Conservation (phyloP, 1,284 basidiomycete species). For the Austropuccinia psidii region DNA sequence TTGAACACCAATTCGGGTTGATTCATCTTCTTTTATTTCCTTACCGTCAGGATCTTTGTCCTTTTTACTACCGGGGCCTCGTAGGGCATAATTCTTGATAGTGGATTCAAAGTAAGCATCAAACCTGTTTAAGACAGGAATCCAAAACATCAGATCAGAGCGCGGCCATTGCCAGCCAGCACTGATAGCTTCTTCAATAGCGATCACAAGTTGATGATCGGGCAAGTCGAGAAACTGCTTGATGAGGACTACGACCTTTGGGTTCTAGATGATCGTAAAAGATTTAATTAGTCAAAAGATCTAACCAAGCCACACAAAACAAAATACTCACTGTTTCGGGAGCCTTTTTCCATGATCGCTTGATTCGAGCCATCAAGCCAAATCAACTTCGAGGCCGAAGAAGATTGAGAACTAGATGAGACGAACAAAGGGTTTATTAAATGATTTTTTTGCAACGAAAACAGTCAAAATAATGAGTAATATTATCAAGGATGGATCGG, state of each 20-base stretch:
- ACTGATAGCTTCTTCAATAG: conserved; percentile 12
- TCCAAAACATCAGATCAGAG: conserved; percentile 95
- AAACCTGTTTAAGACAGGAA: conserved; percentile 88
- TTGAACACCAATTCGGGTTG: conserved; percentile 52
- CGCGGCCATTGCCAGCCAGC: conserved; percentile 80
- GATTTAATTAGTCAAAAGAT: not conserved
- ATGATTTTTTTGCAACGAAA: too few species aligned
- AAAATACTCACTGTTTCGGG: conserved; percentile 22
- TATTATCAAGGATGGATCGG: too few species aligned
- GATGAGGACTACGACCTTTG: conserved; percentile 25
- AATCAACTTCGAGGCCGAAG: too few species aligned
- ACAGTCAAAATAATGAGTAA: too few species aligned
- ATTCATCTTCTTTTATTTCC: conserved; percentile 18
- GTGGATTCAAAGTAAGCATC: conserved; percentile 75
- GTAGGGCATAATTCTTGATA: conserved; percentile 63
- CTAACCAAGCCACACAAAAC: not conserved
- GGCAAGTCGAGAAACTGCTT: conserved; percentile 11
- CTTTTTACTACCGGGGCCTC: conserved; percentile 58
- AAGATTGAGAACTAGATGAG: too few species aligned
- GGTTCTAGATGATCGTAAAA: conserved; percentile 5
- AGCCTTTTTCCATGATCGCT: conserved; percentile 29
- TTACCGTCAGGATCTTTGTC: conserved; percentile 47
- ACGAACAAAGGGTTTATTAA: too few species aligned
- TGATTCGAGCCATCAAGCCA: conserved; percentile 28
- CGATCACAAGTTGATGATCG: conserved; percentile 18